Evolutionary conservation across 2,329 filamentous ascomycete species (phyloP), one percentile per base, ranked within the genome.

Genomic region (Fusarium chaquense): DNA sequence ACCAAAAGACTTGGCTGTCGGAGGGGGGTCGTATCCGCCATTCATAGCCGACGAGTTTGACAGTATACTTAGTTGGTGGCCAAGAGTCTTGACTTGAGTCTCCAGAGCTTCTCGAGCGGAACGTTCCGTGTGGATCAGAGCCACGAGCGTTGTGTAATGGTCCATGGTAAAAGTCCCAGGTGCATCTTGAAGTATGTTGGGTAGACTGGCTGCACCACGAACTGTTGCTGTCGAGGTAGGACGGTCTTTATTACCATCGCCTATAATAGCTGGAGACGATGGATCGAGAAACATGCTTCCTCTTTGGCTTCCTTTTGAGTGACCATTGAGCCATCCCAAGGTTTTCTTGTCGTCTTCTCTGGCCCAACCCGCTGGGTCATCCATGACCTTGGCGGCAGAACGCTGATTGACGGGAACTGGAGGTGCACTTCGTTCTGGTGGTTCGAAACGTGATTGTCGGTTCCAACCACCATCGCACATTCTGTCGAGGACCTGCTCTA

Each of bases 61-160:
- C 47, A 87, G 70, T 12, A 83, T 76, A 67, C 84, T 83, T 47
- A 89, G 69, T 44, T 83, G 83, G 35, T 84, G 83, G 24, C 81
- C 82, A 8, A 91, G 79, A 43, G 81, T 83, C 58, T 81, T 84
- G 33, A 90, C 86, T 60, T 89, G 83, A 3, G 80, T 78, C 74
- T 90, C 89, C 6, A 91, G 82, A 6, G 83, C 80, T 58, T 84
- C 81, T 7, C 89, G 83, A 7, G 86, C 85, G 1, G 82, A 82
- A 28, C 87, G 86, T 74, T 91, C 89, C 2, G 82, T 81, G 59
- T 88, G 82, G 28, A 90, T 80, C 58, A 90, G 81, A 18, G 83
- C 80, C 30, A 85, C 75, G 18, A 90, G 79, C 3, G 81, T 82
- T 9, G 80, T 80, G 64, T 86, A 86, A 51, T 87, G 83, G 50